Percentiles rank a stretch among this genome's conserved stretches.
Conservation (phyloP, 768 basidiomycete genomes). For the Suillus variegatus region DNA sequence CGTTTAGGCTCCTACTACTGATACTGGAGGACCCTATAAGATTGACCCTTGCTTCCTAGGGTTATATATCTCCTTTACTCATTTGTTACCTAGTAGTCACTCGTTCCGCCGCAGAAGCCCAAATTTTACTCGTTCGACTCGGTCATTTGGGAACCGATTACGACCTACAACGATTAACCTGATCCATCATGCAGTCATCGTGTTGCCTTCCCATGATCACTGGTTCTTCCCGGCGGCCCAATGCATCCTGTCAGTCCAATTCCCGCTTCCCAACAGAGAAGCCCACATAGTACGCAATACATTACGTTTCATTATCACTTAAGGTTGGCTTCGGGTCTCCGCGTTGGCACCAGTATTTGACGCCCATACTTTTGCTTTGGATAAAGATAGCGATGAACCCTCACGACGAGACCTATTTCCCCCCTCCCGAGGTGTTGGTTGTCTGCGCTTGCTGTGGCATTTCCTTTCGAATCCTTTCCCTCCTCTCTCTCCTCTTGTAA, state of each 20-base stretch:
- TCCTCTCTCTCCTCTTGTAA: neutral
- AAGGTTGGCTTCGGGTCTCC: conserved; percentile 4
- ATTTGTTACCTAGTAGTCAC: neutral
- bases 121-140: neutral
- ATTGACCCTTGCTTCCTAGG: neutral
- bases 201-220: neutral
- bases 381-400: conserved; percentile 6
- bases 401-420: neutral
- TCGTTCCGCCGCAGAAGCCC: neutral
- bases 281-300: neutral
- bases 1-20: neutral
- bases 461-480: neutral
- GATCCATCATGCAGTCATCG: neutral
- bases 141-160: neutral
- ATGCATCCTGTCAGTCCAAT: neutral
- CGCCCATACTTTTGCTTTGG: conserved; percentile 1
- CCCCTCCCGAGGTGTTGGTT: neutral
- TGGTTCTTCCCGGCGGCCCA: neutral
- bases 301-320: conserved; percentile 6
- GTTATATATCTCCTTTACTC: neutral
- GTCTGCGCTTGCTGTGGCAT: neutral
- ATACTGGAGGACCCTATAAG: neutral
- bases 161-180: neutral
- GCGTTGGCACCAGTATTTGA: neutral
- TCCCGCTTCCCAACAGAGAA: neutral